These are phyloP conservation scores for Aspergillus brunneoviolaceus DNA, from an alignment of 2,329 filamentous ascomycete species.

Conservation along the genomic window DNA sequence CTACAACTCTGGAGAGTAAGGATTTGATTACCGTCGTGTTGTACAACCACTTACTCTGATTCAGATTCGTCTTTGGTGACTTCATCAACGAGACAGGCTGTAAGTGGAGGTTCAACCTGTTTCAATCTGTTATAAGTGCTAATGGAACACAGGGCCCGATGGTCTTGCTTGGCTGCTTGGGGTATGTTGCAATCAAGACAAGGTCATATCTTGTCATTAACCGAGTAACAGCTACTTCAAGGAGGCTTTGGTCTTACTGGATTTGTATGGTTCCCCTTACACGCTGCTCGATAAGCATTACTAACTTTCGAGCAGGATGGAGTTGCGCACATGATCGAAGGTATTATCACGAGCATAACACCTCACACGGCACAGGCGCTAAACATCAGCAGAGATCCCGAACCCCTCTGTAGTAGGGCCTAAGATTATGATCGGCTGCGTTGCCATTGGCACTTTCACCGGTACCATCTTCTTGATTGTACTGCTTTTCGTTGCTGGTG, in stretches of 20 bases:
- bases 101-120: constrained; percentile 15
- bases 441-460: constrained; percentile 62
- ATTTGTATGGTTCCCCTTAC: constrained; percentile 42
- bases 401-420: constrained; percentile 57
- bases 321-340: constrained; percentile 55
- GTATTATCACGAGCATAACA: constrained; percentile 15
- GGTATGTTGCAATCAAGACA: constrained; percentile 25
- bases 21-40: not conserved
- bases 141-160: constrained; percentile 52
- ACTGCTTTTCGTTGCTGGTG: constrained; percentile 63
- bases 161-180: constrained; percentile 54
- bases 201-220: constrained; percentile 18
- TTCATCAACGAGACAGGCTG: constrained; percentile 70
- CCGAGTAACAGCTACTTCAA: constrained; percentile 41
- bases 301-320: constrained; percentile 30
- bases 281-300: not conserved
- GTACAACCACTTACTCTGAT: constrained; percentile 9
- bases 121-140: constrained; percentile 9
- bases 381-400: constrained; percentile 38
- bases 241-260: constrained; percentile 56
- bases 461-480: constrained; percentile 63
- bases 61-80: constrained; percentile 55
- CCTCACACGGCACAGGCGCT: not conserved
- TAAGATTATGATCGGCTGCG: constrained; percentile 65
- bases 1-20: constrained; percentile 63